Percentiles rank a stretch among this genome's conserved stretches.
phyloP scores from a whole-genome alignment of 495 filamentous ascomycete genomes.

The Neurospora hispaniola region DNA sequence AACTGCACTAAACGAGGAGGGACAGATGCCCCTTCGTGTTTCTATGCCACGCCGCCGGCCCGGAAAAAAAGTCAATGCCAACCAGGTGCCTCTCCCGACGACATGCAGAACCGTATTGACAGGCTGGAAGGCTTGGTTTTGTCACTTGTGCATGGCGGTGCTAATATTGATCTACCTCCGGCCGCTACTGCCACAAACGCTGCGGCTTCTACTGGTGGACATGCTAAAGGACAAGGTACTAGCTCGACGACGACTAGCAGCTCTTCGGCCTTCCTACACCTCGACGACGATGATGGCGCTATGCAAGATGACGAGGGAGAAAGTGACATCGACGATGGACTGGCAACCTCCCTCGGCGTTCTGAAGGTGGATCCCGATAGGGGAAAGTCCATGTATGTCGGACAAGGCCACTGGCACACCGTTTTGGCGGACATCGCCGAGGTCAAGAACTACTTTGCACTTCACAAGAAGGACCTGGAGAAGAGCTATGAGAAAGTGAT shows the following conservation, averaged over 20 bases:
- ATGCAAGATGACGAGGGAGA: conserved; percentile 48
- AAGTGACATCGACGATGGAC: conserved; percentile 74
- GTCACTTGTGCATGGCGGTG: conserved; percentile 89
- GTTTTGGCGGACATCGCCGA: conserved; percentile 85
- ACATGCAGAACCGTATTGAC: conserved; percentile 99
- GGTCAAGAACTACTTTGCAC: conserved; percentile 77
- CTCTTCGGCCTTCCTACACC: conserved; percentile 45
- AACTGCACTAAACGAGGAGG: conserved; percentile 77
- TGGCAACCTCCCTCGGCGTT: conserved; percentile 74
- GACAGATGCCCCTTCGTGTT: conserved; percentile 72
- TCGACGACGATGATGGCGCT: conserved; percentile 41
- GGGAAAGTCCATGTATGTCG: conserved; percentile 72
- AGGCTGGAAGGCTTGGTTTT: conserved; percentile 89
- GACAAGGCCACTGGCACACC: conserved; percentile 82
- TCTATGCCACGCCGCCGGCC: conserved; percentile 69
- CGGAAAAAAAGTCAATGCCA: conserved; percentile 66
- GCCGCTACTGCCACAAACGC: conserved; percentile 18
- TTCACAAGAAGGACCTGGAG: conserved; percentile 46
- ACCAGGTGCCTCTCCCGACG: conserved; percentile 64
- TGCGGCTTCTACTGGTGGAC: conserved; percentile 50
- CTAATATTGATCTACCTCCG: conserved; percentile 31
- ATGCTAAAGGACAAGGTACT: conserved; percentile 38
- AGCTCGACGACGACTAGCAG: conserved; percentile 54
- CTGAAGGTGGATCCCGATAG: conserved; percentile 79
- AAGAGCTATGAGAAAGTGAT: conserved; percentile 53